phyloP scores from a whole-genome alignment of 768 basidiomycete genomes.

The Hebeloma cylindrosporum region DNA sequence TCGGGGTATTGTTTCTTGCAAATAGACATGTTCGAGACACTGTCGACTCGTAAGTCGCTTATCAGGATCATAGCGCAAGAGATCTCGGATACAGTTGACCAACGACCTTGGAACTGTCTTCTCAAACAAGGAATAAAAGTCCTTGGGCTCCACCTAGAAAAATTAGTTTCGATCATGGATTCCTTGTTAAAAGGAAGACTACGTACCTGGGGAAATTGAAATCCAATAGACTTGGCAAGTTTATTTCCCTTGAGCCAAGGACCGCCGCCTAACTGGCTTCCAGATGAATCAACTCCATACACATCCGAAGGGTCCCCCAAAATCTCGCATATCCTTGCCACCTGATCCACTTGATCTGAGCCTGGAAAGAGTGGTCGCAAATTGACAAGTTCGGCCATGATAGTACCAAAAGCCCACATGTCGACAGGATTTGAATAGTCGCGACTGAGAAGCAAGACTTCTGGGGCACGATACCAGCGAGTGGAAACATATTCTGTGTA shows the following conservation, averaged over 20 bases:
- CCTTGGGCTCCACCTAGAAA: constrained; percentile 59
- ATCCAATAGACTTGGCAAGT: constrained; percentile 85
- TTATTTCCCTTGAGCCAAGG: constrained; percentile 83
- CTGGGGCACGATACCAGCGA: constrained; percentile 99
- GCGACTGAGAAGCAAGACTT: constrained; percentile 86
- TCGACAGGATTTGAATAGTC: constrained; percentile 98
- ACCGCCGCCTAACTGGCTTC: constrained; percentile 79
- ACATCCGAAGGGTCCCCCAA: constrained; percentile 87
- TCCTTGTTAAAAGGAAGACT: constrained; percentile 7
- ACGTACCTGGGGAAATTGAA: constrained; percentile 85
- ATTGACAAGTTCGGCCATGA: constrained; percentile 96
- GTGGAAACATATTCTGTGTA: constrained; percentile 99
- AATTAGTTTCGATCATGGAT: constrained; percentile 7
- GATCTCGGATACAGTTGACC: constrained; percentile 88
- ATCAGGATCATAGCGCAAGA: constrained; percentile 91
- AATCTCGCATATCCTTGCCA: constrained; percentile 86
- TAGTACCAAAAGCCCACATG: constrained; percentile 99
- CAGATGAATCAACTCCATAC: constrained; percentile 74
- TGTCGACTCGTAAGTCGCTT: constrained; percentile 81
- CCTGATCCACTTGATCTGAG: constrained; percentile 88
- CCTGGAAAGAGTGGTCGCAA: constrained; percentile 96
- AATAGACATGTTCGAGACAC: constrained; percentile 88
- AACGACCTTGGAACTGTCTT: constrained; percentile 74
- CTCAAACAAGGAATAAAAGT: constrained; percentile 75
- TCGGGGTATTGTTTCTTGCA: constrained; percentile 72